Base-by-base conservation (phyloP, 1,284 basidiomycete genomes). In the Sanghuangporus baumii region DNA sequence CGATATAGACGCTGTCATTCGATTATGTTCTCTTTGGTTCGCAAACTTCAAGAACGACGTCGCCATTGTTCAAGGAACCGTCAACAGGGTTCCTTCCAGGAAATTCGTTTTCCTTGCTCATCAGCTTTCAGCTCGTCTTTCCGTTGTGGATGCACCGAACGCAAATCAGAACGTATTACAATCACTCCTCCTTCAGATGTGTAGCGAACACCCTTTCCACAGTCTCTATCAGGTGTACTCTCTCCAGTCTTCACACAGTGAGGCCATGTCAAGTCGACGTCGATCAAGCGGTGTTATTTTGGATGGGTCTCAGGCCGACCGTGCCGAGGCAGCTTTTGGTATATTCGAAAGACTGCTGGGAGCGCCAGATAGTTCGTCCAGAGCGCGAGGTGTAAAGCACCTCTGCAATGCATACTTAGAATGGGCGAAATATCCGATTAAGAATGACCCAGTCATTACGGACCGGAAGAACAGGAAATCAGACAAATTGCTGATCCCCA, bases 41-140 rank as follows among this genome's bases (percentile, higher is more conserved):
- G 84, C 89, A 9, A 91, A 94, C 69, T 89, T 93, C 66, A 82
- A 83, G 52, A 80, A 87, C 65, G 74, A 76, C 14, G 75, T 31
- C 20, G 34, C 46, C 14, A 43, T 51, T 26, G 48, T 60, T 23
- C 38, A 52, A 7, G 48, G 48, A 11, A 80, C 82, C 0, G 75
- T 96, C 9, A 71, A 76, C 31, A 76, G 78, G 1, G 84, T 97
- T n/a, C 91, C 94, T 0, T 93, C 94, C 0, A 82, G 86, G 69
- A 98, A 98, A 73, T 91, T 98, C 70, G 81, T 97, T 31, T 91
- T 93, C 71, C 81, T 98, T 38, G 87, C 92, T 68, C 93, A 96
- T 72, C 96, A 99, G 75, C 84, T 99, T 6, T 89, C 94, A 0
- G 94, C 96, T 20, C 85, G 96, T 3, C 79, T 98, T 20, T 85